A percentile compares a stretch with the other conserved stretches of the same genome.
Evolutionary conservation across 495 filamentous ascomycete species (phyloP).

Genomic region (Talaromyces thailandensis): DNA sequence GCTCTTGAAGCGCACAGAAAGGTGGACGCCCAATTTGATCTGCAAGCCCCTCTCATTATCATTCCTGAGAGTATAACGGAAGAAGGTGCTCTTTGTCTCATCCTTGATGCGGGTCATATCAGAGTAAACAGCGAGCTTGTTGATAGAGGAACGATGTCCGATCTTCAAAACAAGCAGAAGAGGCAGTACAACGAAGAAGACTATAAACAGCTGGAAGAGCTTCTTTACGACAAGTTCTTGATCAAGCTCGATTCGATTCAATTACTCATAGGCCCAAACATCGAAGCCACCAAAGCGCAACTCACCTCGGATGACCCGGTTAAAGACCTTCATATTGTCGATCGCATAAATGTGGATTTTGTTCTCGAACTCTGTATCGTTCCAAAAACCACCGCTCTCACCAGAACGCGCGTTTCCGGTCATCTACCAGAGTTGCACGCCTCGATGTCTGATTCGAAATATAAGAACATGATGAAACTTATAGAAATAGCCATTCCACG

Average conservation of each 20-base stretch:
- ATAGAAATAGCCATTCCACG: conserved; percentile 93
- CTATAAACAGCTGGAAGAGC: conserved; percentile 70
- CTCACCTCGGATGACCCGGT: conserved; percentile 57
- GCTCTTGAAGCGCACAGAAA: conserved; percentile 97
- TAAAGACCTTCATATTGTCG: conserved; percentile 80
- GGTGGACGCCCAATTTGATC: conserved; percentile 88
- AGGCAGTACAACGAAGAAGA: conserved; percentile 84
- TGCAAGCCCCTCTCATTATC: conserved; percentile 93
- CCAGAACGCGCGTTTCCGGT: conserved; percentile 81
- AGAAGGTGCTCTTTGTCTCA: conserved; percentile 73
- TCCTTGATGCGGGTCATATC: conserved; percentile 91
- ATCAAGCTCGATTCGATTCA: conserved; percentile 91
- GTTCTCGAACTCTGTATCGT: conserved; percentile 86
- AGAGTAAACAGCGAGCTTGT: conserved; percentile 90
- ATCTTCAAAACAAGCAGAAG: conserved; percentile 84
- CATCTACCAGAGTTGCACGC: conserved; percentile 89
- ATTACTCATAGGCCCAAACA: conserved; percentile 87
- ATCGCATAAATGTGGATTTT: conserved; percentile 95
- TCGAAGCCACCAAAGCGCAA: conserved; percentile 83
- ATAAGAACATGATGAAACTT: conserved; percentile 90
- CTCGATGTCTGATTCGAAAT: conserved; percentile 86
- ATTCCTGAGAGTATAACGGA: conserved; percentile 85
- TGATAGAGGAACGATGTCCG: conserved; percentile 76
- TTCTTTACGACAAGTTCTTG: conserved; percentile 94
- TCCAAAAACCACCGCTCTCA: conserved; percentile 88